phyloP scores from a whole-genome alignment of 495 filamentous ascomycete species.

The Monascus purpureus region DNA sequence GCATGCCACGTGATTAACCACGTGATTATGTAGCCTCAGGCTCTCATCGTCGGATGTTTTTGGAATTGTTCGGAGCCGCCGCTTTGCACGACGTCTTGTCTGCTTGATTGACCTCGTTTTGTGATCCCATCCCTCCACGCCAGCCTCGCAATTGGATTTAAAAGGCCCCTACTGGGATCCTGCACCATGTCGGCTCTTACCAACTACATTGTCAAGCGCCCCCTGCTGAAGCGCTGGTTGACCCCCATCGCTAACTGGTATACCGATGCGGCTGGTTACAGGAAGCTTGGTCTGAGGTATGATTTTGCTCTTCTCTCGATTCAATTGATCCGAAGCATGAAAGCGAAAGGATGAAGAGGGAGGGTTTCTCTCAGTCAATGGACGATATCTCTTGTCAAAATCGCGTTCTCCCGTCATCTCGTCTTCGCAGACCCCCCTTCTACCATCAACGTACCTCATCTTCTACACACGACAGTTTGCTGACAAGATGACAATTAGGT shows the following conservation, averaged over 20 bases:
- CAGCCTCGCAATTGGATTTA: slow-evolving; percentile 16
- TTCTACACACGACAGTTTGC: background rate
- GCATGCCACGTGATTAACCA: too few relatives aligned
- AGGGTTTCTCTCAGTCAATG: background rate
- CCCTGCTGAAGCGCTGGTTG: slow-evolving; percentile 69
- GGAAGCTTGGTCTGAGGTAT: slow-evolving; percentile 84
- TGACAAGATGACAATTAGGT: slow-evolving; percentile 33
- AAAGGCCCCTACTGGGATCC: slow-evolving; percentile 11
- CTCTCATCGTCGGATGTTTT: slow-evolving; percentile 16
- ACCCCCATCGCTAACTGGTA: slow-evolving; percentile 75
- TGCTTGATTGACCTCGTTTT: slow-evolving; percentile 22
- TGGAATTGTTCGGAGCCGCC: slow-evolving; percentile 22
- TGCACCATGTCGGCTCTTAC: slow-evolving; percentile 61
- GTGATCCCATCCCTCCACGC: slow-evolving; percentile 13
- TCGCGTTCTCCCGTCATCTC: background rate
- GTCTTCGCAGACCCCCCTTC: background rate
- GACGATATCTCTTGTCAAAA: background rate
- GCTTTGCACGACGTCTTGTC: slow-evolving; percentile 36
- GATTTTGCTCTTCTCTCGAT: too few relatives aligned
- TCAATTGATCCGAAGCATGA: too few relatives aligned
- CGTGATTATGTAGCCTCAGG: slow-evolving; percentile 12
- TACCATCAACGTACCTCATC: background rate
- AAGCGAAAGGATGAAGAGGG: too few relatives aligned
- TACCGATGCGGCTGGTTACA: slow-evolving; percentile 72
- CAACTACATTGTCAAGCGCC: slow-evolving; percentile 60